Evolutionary conservation across 257 asterid species (phyloP).

Genomic region (Plectranthus barbatus): DNA sequence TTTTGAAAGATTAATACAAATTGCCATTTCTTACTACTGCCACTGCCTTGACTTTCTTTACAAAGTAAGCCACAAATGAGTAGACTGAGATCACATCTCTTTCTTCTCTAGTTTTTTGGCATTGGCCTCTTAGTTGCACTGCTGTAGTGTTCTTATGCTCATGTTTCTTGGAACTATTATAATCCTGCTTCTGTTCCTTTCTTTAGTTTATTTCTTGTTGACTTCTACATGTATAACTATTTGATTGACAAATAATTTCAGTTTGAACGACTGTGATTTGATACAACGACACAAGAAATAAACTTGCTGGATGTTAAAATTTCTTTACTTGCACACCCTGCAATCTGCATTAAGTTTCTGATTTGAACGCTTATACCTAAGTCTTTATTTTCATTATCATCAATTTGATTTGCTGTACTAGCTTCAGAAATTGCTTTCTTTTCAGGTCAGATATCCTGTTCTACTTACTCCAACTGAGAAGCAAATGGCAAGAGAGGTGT

Average conservation of each 20-base stretch:
- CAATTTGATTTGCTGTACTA: constrained; percentile 1
- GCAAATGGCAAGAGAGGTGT: constrained; percentile 97
- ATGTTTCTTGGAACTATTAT: background rate
- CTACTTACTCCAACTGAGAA: constrained; percentile 94
- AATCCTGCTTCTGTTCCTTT: background rate
- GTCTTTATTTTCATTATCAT: background rate
- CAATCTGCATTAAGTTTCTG: constrained; percentile 5
- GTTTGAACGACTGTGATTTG: background rate
- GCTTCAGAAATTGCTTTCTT: constrained; percentile 1
- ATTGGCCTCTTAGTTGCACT: background rate
- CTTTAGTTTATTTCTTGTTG: background rate
- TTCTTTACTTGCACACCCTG: background rate
- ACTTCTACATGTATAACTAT: background rate
- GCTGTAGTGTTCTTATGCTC: background rate
- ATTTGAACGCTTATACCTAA: constrained; percentile 4
- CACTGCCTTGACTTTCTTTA: background rate
- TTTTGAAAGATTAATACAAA: constrained; percentile 5
- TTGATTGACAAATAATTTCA: background rate
- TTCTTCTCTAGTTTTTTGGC: background rate
- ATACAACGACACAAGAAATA: background rate
- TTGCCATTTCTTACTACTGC: constrained; percentile 1
- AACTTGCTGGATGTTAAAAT: background rate
- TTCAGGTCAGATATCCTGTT: constrained; percentile 95
- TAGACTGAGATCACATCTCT: constrained; percentile 3
- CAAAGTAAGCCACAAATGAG: background rate